Evolutionary conservation across 129 eudicot genomes (phyloP).

Genomic region (Escallonia rubra): DNA sequence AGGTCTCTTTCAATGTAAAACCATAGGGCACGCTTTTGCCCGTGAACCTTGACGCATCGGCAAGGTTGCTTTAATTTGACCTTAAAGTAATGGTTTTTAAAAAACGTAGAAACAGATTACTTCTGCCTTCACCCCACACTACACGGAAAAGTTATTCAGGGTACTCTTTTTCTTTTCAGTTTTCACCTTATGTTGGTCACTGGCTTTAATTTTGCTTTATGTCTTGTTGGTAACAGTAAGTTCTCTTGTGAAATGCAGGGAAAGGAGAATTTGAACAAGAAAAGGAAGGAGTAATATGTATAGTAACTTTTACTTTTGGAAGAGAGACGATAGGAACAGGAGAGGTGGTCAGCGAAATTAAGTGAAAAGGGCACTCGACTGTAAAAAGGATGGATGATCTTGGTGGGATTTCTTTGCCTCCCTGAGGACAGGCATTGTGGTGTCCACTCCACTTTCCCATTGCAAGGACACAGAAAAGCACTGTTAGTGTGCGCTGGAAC

Average conservation of each 20-base stretch:
- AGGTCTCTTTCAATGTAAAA: background rate
- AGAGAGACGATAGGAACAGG: conserved; percentile 22
- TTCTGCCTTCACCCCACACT: too few species aligned
- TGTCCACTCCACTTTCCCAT: conserved; percentile 39
- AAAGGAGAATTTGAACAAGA: conserved; percentile 7
- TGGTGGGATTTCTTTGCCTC: conserved; percentile 71
- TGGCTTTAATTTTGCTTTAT: background rate
- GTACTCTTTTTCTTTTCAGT: background rate
- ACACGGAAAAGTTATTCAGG: background rate
- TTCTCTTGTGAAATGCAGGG: conserved; percentile 28
- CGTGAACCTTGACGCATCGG: too few species aligned
- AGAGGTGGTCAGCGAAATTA: conserved; percentile 15
- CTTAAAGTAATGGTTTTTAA: background rate
- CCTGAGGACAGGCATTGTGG: conserved; percentile 41
- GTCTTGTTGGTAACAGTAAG: background rate
- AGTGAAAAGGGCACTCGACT: conserved; percentile 34
- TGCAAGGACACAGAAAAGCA: conserved; percentile 10
- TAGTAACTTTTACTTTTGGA: conserved; percentile 41
- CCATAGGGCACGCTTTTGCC: too few species aligned
- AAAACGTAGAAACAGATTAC: background rate
- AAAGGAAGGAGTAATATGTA: conserved; percentile 10
- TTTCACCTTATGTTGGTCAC: background rate
- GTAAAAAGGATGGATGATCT: conserved; percentile 36
- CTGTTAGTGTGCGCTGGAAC: background rate
- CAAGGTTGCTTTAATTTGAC: too few species aligned